Percentiles rank a stretch among this genome's conserved stretches.
Evolutionary conservation across 2,329 filamentous ascomycete species (phyloP).

Genomic region (Colletotrichum karsti): DNA sequence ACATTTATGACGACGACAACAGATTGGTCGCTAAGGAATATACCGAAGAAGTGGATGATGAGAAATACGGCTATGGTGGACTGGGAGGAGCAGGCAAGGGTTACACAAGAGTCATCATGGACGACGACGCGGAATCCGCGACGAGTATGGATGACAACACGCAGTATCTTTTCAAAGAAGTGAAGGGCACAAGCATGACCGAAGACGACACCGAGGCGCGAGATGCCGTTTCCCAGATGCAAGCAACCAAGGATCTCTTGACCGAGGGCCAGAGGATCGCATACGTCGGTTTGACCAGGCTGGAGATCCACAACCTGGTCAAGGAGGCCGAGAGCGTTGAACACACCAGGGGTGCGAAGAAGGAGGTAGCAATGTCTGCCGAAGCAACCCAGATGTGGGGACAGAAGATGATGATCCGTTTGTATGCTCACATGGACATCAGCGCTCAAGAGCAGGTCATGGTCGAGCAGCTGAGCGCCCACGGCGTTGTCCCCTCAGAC

Average conservation of each 20-base stretch:
- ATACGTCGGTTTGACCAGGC: constrained; percentile 88
- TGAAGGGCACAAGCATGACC: constrained; percentile 64
- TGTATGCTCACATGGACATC: constrained; percentile 98
- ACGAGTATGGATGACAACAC: constrained; percentile 99
- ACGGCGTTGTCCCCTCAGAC: constrained; percentile 87
- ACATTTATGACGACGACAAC: constrained; percentile 95
- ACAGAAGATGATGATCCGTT: constrained; percentile 95
- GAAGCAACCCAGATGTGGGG: constrained; percentile 95
- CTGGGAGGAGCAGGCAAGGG: constrained; percentile 92
- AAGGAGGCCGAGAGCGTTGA: constrained; percentile 72
- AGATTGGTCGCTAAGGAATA: constrained; percentile 85
- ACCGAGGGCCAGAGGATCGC: constrained; percentile 96
- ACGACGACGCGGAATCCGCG: constrained; percentile 92
- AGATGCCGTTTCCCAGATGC: constrained; percentile 88
- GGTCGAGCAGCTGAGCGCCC: constrained; percentile 95
- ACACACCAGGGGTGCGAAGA: constrained; percentile 72
- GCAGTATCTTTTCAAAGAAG: constrained; percentile 89
- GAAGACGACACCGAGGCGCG: constrained; percentile 84
- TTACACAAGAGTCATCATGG: constrained; percentile 93
- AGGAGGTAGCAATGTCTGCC: constrained; percentile 71
- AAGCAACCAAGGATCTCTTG: constrained; percentile 93
- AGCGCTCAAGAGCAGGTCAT: constrained; percentile 91
- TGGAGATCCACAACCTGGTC: constrained; percentile 83
- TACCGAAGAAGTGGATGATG: constrained; percentile 74
- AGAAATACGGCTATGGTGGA: constrained; percentile 74